These are phyloP conservation scores for Brettanomyces bruxellensis DNA, from an alignment of 805 yeast genomes.

Conservation along the genomic window DNA sequence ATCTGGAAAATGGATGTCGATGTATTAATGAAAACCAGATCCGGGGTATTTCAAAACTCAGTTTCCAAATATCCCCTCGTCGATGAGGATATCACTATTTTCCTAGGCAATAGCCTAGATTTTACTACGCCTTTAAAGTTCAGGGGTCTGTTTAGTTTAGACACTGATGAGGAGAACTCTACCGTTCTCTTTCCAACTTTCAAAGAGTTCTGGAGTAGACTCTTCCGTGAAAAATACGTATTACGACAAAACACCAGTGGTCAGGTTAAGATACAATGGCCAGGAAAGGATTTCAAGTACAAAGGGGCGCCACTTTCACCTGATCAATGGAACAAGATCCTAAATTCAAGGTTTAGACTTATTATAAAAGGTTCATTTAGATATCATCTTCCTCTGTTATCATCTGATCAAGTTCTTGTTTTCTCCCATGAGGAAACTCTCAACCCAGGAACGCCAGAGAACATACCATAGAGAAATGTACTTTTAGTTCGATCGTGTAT, in stretches of 20 bases:
- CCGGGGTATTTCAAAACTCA: conserved; percentile 3
- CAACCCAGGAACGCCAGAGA: conserved; percentile 3
- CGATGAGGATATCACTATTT: conserved; percentile 18
- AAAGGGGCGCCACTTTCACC: conserved; percentile 15
- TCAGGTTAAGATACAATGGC: conserved; percentile 23
- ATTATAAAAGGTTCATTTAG: conserved; percentile 25
- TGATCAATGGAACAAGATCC: conserved; percentile 23
- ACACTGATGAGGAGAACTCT: conserved; percentile 4
- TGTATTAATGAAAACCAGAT: conserved; percentile 22
- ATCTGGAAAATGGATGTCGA: conserved; percentile 26
- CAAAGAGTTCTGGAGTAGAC: conserved; percentile 12
- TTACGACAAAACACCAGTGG: conserved; percentile 13
- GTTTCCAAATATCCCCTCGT: neutral
- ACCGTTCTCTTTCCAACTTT: conserved; percentile 3
- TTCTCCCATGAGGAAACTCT: conserved; percentile 20
- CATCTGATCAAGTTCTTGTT: conserved; percentile 19
- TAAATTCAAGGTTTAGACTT: conserved; percentile 19
- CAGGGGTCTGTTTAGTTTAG: conserved; percentile 16
- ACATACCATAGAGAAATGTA: no score
- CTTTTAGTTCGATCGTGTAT: no score
- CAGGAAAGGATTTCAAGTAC: conserved; percentile 19
- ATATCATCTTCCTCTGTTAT: conserved; percentile 21
- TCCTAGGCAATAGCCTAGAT: conserved; percentile 22
- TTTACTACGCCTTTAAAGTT: conserved; percentile 25
- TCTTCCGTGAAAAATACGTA: conserved; percentile 14